Base-by-base conservation (phyloP, 176 grass and related monocot species). In the Typha latifolia region DNA sequence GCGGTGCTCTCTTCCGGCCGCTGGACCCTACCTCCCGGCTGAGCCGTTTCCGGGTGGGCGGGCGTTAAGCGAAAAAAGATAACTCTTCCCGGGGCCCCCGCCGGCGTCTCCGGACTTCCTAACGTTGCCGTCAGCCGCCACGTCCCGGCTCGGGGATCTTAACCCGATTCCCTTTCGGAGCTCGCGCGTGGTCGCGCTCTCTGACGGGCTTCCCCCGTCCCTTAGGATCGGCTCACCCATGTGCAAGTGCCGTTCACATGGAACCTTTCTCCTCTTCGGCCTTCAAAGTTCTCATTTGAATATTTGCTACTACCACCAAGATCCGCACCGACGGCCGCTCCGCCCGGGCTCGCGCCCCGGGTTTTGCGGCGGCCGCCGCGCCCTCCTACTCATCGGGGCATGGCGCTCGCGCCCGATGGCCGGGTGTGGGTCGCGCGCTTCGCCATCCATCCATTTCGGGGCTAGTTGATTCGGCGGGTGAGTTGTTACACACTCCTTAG, bases 251-350 rank as follows among this genome's bases (percentile, higher is more conserved):
- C 55, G 70, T 62, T 73, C 70, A 73, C 70, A 73, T 63, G 70
- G 70, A 73, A 73, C 70, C 70, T 73, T 63, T 73, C 70, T 59
- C 70, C 87, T 85, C 82, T 90, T 85, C 75, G 72, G 82, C 82
- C 87, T 85, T 90, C 82, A 90, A 85, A 85, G 76, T 90, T 85
- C 75, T 85, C 79, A 82, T 90, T 90, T 90, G 82, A 90, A 90
- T 85, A 90, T 90, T 90, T 85, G 79, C 79, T 82, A 77, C 86
- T 90, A 84, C 81, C 86, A 89, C 86, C 74, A 89, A 84, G 86
- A 89, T 89, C 78, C 68, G 74, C 86, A 82, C 71, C 67, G 82
- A 82, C 71, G 74, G 78, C 53, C 78, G 81, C 81, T 89, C 66
- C 62, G 74, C 74, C 81, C 73, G 52, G 74, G 78, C 86, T 89